phyloP scores from a whole-genome alignment of 2,329 filamentous ascomycete species.

The Bertia moriformis region DNA sequence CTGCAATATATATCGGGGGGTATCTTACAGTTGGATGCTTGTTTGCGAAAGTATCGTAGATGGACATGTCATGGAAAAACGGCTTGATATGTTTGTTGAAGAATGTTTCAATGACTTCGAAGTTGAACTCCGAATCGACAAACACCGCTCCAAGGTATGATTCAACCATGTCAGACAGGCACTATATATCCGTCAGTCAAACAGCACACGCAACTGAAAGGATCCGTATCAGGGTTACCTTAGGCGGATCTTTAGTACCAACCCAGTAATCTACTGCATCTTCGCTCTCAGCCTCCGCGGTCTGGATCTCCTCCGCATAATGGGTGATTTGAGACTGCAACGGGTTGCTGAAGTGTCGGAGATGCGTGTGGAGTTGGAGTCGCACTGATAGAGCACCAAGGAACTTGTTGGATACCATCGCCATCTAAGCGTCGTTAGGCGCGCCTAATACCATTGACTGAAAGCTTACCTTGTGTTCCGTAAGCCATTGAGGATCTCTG shows the following conservation, averaged over 20 bases:
- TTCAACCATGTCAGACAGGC: slow-evolving; percentile 74
- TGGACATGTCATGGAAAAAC: slow-evolving; percentile 72
- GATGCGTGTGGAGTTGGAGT: slow-evolving; percentile 62
- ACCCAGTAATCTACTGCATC: slow-evolving; percentile 17
- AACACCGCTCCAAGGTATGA: slow-evolving; percentile 82
- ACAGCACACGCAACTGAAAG: too few relatives aligned
- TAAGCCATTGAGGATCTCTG: slow-evolving; percentile 88
- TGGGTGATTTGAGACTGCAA: slow-evolving; percentile 30
- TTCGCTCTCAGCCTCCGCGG: slow-evolving; percentile 23
- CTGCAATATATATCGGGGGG: slow-evolving; percentile 31
- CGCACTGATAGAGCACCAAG: slow-evolving; percentile 67
- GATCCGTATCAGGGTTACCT: slow-evolving; percentile 41
- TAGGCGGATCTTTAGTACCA: slow-evolving; percentile 14
- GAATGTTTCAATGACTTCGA: slow-evolving; percentile 57
- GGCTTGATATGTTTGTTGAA: slow-evolving; percentile 60
- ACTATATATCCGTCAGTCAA: slow-evolving; percentile 19
- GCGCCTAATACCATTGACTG: neutral
- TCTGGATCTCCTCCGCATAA: slow-evolving; percentile 42
- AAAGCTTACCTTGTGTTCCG: slow-evolving; percentile 61
- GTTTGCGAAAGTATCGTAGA: slow-evolving; percentile 78
- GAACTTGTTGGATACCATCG: slow-evolving; percentile 97
- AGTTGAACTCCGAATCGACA: slow-evolving; percentile 75
- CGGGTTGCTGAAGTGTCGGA: slow-evolving; percentile 36
- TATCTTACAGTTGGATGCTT: slow-evolving; percentile 66
- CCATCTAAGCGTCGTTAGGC: slow-evolving; percentile 34